Evolutionary conservation across 208 protist genomes (phyloP).

Genomic region (Porcisia hertigi): DNA sequence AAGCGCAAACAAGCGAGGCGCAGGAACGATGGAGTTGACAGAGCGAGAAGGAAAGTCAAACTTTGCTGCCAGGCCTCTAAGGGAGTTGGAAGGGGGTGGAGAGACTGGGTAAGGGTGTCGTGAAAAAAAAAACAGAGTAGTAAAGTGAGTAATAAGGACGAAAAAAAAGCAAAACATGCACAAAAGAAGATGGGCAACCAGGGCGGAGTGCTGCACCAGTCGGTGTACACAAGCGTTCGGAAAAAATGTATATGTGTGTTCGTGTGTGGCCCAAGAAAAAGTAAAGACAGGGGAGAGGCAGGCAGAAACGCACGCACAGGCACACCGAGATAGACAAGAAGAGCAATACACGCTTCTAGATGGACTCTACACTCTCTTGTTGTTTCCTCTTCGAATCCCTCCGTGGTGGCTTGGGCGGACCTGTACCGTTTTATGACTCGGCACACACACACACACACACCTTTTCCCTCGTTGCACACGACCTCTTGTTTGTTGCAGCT

Average conservation of each 20-base stretch:
- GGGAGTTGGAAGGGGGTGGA: not conserved
- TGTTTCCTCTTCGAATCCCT: too few relatives aligned
- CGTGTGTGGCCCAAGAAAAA: not conserved
- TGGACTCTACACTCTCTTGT: too few relatives aligned
- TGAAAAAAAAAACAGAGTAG: not conserved
- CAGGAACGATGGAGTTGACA: not conserved
- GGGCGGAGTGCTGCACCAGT: not conserved
- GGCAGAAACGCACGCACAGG: conserved; percentile 2
- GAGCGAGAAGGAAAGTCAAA: not conserved
- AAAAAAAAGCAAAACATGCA: not conserved
- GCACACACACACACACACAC: not conserved
- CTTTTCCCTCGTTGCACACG: not conserved
- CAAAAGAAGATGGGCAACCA: not conserved
- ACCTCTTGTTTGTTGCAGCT: too few relatives aligned
- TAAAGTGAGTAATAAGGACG: not conserved
- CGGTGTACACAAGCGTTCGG: not conserved
- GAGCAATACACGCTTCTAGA: not conserved
- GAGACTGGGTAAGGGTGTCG: not conserved
- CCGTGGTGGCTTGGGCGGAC: too few relatives aligned
- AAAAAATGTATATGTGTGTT: not conserved
- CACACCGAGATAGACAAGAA: not conserved
- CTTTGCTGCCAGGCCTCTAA: not conserved
- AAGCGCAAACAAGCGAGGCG: not conserved
- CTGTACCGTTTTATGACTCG: too few relatives aligned
- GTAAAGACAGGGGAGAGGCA: not conserved